phyloP scores from a whole-genome alignment of 164 flowering plant species.

The Saururus chinensis region DNA sequence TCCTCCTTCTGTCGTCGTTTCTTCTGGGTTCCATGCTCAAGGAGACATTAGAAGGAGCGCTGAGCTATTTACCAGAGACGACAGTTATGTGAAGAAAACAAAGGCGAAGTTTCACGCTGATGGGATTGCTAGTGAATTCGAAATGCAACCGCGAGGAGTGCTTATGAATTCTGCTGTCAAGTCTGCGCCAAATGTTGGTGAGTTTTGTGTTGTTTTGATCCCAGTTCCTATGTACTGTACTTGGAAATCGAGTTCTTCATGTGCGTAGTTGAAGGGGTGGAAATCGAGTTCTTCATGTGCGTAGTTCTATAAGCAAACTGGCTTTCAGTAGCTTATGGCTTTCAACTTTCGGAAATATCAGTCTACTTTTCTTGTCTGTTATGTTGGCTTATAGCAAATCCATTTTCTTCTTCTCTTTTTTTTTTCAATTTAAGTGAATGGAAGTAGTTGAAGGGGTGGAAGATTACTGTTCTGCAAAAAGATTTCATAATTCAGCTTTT shows the following conservation, averaged over 20 bases:
- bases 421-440: too few relatives aligned
- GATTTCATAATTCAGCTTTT: too few relatives aligned
- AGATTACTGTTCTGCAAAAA: too few relatives aligned
- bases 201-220: constrained; percentile 5
- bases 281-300: neutral
- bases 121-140: constrained; percentile 26
- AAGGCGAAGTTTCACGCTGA: constrained; percentile 27
- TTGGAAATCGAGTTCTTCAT: neutral
- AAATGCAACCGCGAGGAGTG: constrained; percentile 1
- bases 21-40: constrained; percentile 5
- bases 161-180: constrained; percentile 28
- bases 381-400: neutral
- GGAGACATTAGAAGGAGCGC: constrained; percentile 12
- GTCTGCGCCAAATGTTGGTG: constrained; percentile 23
- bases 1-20: constrained; percentile 6
- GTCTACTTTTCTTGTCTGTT: too few relatives aligned
- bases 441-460: too few relatives aligned
- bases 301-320: too few relatives aligned
- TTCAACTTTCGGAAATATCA: too few relatives aligned
- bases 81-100: constrained; percentile 41
- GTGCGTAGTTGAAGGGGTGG: neutral
- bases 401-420: neutral
- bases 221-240: too few relatives aligned
- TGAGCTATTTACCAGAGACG: constrained; percentile 48
- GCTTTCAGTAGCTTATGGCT: too few relatives aligned